phyloP scores from a whole-genome alignment of 768 basidiomycete species.

The Hirschioporus abietinus region DNA sequence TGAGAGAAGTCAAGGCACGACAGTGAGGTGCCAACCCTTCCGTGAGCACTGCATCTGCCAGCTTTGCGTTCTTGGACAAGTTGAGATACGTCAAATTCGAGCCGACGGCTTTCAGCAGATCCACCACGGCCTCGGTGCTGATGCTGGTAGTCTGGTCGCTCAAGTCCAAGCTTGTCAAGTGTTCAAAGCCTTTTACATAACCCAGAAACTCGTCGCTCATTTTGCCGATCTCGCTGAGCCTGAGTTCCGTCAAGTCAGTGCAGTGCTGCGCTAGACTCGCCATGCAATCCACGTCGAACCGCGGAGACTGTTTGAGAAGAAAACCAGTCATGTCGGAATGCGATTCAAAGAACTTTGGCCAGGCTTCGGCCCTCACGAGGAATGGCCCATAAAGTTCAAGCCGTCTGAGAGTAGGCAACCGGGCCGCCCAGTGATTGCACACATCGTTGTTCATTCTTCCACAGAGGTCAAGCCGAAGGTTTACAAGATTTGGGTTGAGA shows the following conservation, averaged over 20 bases:
- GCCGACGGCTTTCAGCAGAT: slow-evolving; percentile 52
- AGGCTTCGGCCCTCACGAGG: slow-evolving; percentile 66
- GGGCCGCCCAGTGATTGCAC: slow-evolving; percentile 51
- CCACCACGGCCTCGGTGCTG: slow-evolving; percentile 49
- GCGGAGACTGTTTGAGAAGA: slow-evolving; percentile 78
- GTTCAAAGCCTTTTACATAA: slow-evolving; percentile 40
- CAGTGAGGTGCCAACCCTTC: slow-evolving; percentile 53
- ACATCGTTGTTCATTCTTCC: slow-evolving; percentile 70
- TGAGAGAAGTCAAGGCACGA: slow-evolving; percentile 44
- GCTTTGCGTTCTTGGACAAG: slow-evolving; percentile 60
- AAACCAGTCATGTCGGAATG: slow-evolving; percentile 65
- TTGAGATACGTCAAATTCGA: slow-evolving; percentile 52
- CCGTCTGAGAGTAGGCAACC: slow-evolving; percentile 60
- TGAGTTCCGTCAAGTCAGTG: slow-evolving; percentile 60
- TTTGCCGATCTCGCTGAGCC: slow-evolving; percentile 72
- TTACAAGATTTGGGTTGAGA: slow-evolving; percentile 80
- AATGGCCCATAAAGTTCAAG: slow-evolving; percentile 87
- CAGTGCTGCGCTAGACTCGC: slow-evolving; percentile 47
- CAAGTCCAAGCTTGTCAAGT: slow-evolving; percentile 61
- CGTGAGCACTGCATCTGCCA: slow-evolving; percentile 57
- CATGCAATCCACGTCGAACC: slow-evolving; percentile 73
- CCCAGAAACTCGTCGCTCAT: slow-evolving; percentile 61
- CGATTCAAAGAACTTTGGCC: slow-evolving; percentile 68
- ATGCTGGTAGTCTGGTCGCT: slow-evolving; percentile 53
- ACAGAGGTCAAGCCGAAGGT: slow-evolving; percentile 79